Evolutionary conservation across 495 filamentous ascomycete species (phyloP), one percentile per base, ranked within the genome.

Genomic region (Hypoxylon fuscum): DNA sequence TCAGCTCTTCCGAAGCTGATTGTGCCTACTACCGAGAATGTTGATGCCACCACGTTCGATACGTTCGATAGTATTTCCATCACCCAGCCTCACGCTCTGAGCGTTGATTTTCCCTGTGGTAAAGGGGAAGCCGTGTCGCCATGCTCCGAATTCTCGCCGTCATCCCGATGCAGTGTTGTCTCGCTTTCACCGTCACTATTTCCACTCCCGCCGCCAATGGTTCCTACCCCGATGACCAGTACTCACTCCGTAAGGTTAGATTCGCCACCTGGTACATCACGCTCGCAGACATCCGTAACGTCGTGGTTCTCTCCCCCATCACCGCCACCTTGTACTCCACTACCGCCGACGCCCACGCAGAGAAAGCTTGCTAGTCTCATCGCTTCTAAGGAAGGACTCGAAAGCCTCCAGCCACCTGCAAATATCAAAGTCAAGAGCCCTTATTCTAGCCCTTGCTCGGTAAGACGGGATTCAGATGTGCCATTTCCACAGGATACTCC

Each of bases 111-210:
- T 22, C 57, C 42, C n/a, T 56, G 45, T 31, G 14, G 15, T 47
- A 60, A 27, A 29, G 47, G 55, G 25, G 57, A 61, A 0, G 51
- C 17, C 22, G 53, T 66, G 43, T 61, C 63, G 18, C 62, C 62
- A 2, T 41, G 29, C 14, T 66, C 62, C 5, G 63, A 53, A 15
- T 11, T 44, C 17, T 44, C 57, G 27, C 46, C 22, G 12, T 37
- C 56, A 7, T 61, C 63, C 7, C 47, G 51, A 15, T 57, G 46
- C 43, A 66, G 63, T 22, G 35, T 61, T 20, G 47, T 66, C 15
- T 66, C 63, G 14, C 63, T 66, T 37, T 66, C 63, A 18, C 63
- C 63, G 3, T 66, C 63, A 27, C 63, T 66, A 34, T 66, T 66
- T 43, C 63, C 63, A 22, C 47, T 66, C 41, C 63, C 63, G 21